Percentiles rank a stretch among this genome's conserved stretches.
phyloP scores from a whole-genome alignment of 1,139 yeast species.

The Keqinozyma sinolaborantium region DNA sequence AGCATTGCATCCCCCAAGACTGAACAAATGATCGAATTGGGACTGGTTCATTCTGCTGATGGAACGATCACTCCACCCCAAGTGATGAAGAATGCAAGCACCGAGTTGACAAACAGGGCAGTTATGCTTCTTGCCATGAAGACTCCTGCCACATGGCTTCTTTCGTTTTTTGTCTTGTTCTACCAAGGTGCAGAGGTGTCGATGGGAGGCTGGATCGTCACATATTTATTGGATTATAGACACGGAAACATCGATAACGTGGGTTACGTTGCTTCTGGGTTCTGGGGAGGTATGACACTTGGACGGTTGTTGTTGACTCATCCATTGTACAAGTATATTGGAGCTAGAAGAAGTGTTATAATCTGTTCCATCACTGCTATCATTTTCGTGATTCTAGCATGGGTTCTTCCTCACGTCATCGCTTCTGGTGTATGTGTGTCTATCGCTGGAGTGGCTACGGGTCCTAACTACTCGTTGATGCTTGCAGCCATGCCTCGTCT shows the following conservation, averaged over 20 bases:
- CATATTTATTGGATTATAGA: slow-evolving; percentile 56
- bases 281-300: slow-evolving; percentile 66
- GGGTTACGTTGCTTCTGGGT: slow-evolving; percentile 69
- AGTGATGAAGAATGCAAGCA: neutral
- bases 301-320: slow-evolving; percentile 53
- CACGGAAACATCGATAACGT: slow-evolving; percentile 40
- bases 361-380: slow-evolving; percentile 31
- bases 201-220: slow-evolving; percentile 69
- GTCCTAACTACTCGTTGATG: slow-evolving; percentile 57
- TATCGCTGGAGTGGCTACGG: slow-evolving; percentile 46
- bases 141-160: slow-evolving; percentile 49
- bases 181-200: slow-evolving; percentile 72
- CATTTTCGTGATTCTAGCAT: slow-evolving; percentile 35
- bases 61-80: neutral
- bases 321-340: slow-evolving; percentile 36
- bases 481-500: slow-evolving; percentile 43
- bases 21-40: neutral
- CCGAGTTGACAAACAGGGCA: neutral
- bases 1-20: neutral
- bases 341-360: slow-evolving; percentile 48
- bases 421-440: slow-evolving; percentile 46
- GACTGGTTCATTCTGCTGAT: neutral
- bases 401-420: slow-evolving; percentile 41
- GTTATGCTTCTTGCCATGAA: slow-evolving; percentile 25
- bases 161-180: slow-evolving; percentile 51